Percentiles rank a stretch among this genome's conserved stretches.
Evolutionary conservation across 352 stramenopile genomes (phyloP).

Genomic region (Globisporangium echinulatum): DNA sequence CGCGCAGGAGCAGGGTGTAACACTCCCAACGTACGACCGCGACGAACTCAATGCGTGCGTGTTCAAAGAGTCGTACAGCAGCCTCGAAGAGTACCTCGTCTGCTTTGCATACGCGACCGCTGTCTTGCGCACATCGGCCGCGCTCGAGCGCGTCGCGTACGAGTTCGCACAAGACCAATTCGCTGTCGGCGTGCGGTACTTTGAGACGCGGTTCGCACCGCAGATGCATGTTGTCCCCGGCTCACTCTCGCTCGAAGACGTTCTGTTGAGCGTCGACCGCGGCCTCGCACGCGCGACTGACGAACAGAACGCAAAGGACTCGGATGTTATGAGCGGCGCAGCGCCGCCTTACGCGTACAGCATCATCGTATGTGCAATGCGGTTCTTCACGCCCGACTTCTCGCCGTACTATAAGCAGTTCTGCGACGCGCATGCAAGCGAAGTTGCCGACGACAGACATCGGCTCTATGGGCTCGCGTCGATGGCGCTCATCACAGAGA

Average conservation of each 20-base stretch:
- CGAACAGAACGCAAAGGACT: constrained; percentile 55
- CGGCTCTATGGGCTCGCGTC: constrained; percentile 78
- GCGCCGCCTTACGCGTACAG: constrained; percentile 74
- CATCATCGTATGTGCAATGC: constrained; percentile 88
- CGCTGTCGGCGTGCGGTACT: constrained; percentile 71
- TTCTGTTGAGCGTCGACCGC: constrained; percentile 61
- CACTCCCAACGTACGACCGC: constrained; percentile 73
- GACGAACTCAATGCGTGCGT: constrained; percentile 45
- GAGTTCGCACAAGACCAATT: constrained; percentile 82
- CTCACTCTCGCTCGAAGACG: constrained; percentile 59
- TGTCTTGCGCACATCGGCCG: constrained; percentile 47
- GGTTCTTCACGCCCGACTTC: constrained; percentile 79
- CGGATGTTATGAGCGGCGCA: constrained; percentile 35
- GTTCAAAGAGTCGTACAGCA: constrained; percentile 81
- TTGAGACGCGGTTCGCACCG: constrained; percentile 83
- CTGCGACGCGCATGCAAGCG: constrained; percentile 68
- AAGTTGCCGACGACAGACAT: constrained; percentile 34
- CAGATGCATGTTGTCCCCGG: constrained; percentile 69
- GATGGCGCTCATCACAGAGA: constrained; percentile 77
- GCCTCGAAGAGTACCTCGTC: constrained; percentile 76
- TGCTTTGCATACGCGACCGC: constrained; percentile 77
- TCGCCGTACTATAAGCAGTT: constrained; percentile 83
- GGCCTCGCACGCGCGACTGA: constrained; percentile 55
- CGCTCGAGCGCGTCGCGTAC: constrained; percentile 81
- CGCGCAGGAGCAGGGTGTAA: constrained; percentile 56